Evolutionary conservation across 345 rosid species (phyloP), one percentile per base, ranked within the genome.

Genomic region (Lepidium didymum): DNA sequence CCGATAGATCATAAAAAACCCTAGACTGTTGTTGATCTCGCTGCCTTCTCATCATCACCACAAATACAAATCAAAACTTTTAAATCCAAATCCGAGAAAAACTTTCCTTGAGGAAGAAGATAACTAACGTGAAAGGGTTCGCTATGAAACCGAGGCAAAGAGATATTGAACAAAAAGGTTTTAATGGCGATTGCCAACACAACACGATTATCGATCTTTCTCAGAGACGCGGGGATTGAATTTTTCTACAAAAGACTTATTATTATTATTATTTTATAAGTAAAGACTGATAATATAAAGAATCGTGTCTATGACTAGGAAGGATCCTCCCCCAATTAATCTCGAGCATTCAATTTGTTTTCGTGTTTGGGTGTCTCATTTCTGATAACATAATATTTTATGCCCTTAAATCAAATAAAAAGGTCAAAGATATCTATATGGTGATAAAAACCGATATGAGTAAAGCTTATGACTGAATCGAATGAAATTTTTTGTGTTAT

Each of bases 1-100:
- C 64, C 0, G 95, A 91, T 4, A 94, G 79, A 81, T 91, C 97
- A 74, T 73, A 68, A 44, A 94, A 78, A 41, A 68, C 75, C 69
- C 80, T 79, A 1, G 95, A 81, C 13, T 77, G 77, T 36, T 77
- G 77, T 33, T 81, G 86, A 81, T 86, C 95, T 57, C 69, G 76
- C 33, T 82, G 82, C 21, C 77, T 77, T 62, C 83, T 73, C 92
- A 72, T 86, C 89, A 69, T 71, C 34, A 36, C 46, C 11, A 57
- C 63, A 16, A 10, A 38, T 3, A 29, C 33, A 51, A 29, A 25
- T 11, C 23, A 7, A 13, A 19, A 19, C 9, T 4, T 36, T 3
- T 15, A 54, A 55, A 3, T 11, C 29, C 19, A 43, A 31, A 59
- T 41, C 49, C 1, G 13, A 12, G 8, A 10, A 25, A 60, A 15